These are phyloP conservation scores for Epicoccum nigrum DNA, from an alignment of 2,329 filamentous ascomycete species.

Conservation along the genomic window DNA sequence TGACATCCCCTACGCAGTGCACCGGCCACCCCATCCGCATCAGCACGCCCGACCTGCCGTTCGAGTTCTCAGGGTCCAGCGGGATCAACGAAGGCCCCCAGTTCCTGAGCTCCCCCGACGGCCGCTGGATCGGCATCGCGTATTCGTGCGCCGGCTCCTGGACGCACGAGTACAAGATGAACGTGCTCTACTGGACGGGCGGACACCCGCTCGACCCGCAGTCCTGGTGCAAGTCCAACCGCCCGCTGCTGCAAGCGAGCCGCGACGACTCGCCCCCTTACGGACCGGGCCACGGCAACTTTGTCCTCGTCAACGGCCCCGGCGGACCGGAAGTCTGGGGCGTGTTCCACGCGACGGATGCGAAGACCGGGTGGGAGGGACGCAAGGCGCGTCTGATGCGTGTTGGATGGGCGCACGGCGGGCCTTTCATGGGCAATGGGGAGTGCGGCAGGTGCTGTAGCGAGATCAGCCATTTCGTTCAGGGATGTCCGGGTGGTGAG, in stretches of 20 bases:
- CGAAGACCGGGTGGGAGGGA: slow-evolving; percentile 53
- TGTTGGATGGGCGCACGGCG: slow-evolving; percentile 45
- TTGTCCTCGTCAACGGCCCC: slow-evolving; percentile 46
- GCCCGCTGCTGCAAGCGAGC: slow-evolving; percentile 48
- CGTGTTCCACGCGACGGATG: slow-evolving; percentile 56
- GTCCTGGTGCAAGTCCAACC: slow-evolving; percentile 49
- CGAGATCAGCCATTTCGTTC: slow-evolving; percentile 40
- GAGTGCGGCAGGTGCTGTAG: slow-evolving; percentile 46
- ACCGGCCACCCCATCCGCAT: slow-evolving; percentile 48
- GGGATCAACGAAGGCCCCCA: slow-evolving; percentile 57
- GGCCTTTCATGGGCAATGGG: slow-evolving; percentile 52
- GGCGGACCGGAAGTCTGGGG: slow-evolving; percentile 49
- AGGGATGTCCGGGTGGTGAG: slow-evolving; percentile 35
- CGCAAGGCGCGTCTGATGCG: slow-evolving; percentile 54
- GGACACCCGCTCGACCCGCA: slow-evolving; percentile 48
- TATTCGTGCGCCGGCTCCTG: slow-evolving; percentile 55
- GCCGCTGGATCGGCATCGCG: slow-evolving; percentile 52
- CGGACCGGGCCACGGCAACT: slow-evolving; percentile 55
- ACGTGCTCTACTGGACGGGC: slow-evolving; percentile 50
- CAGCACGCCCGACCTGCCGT: slow-evolving; percentile 48
- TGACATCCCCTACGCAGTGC: slow-evolving; percentile 46
- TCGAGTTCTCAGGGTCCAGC: slow-evolving; percentile 48
- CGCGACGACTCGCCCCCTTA: slow-evolving; percentile 48
- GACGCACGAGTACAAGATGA: slow-evolving; percentile 58
- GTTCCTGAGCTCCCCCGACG: slow-evolving; percentile 44